These are phyloP conservation scores for Talaromyces atroroseus DNA, from an alignment of 2,329 filamentous ascomycete species.

Conservation along the genomic window DNA sequence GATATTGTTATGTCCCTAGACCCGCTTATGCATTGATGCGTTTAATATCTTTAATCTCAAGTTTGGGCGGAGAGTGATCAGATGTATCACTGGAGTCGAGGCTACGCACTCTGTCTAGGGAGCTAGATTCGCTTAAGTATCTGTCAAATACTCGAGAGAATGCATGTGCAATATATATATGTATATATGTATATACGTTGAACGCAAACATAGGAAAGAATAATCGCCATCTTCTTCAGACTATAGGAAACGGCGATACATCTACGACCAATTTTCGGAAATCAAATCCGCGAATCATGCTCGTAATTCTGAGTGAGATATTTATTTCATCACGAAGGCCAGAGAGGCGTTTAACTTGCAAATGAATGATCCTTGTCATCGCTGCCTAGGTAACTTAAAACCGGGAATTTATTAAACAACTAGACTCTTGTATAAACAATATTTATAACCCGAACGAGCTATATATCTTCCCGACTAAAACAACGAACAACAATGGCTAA, in stretches of 20 bases:
- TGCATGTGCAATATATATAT: background rate
- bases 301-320: background rate
- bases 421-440: background rate
- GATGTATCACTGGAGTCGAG: too few species aligned
- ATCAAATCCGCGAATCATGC: background rate
- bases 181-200: background rate
- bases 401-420: background rate
- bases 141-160: background rate
- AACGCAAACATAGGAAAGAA: background rate
- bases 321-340: conserved; percentile 6
- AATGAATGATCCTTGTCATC: background rate
- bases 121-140: background rate
- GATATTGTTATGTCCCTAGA: conserved; percentile 9
- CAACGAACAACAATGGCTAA: background rate
- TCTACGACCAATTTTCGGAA: background rate
- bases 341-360: background rate
- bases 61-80: background rate
- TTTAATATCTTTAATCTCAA: background rate
- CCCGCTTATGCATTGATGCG: background rate
- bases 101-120: background rate
- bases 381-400: background rate
- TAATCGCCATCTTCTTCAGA: background rate
- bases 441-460: background rate
- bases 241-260: background rate
- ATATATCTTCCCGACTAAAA: background rate